Evolutionary conservation across 2,329 filamentous ascomycete genomes (phyloP).

Genomic region (Graphilbum sp.): DNA sequence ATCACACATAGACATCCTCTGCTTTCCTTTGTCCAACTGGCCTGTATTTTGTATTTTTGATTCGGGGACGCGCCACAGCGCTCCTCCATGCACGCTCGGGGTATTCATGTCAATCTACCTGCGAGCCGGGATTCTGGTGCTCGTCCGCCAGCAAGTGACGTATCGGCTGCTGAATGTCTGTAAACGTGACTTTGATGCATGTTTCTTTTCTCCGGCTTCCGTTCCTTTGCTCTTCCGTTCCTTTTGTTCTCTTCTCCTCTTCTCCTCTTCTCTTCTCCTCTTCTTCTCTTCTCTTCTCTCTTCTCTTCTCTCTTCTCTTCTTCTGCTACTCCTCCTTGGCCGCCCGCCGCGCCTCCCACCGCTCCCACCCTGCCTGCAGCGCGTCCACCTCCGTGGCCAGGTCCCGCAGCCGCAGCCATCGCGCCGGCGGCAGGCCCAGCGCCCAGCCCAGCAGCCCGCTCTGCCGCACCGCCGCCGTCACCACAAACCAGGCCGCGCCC

Average conservation of each 20-base stretch:
- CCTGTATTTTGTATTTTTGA: too few relatives aligned
- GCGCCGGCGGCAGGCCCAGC: constrained; percentile 47
- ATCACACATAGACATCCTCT: too few relatives aligned
- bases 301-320: not conserved
- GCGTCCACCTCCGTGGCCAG: constrained; percentile 77
- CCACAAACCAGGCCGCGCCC: constrained; percentile 62
- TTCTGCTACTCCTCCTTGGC: constrained; percentile 8
- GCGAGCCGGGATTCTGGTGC: too few relatives aligned
- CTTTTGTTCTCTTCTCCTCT: not conserved
- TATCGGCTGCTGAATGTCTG: too few relatives aligned
- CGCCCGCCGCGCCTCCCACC: constrained; percentile 51
- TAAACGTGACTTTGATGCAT: too few relatives aligned
- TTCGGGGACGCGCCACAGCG: too few relatives aligned
- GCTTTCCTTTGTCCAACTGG: too few relatives aligned
- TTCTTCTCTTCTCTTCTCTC: not conserved
- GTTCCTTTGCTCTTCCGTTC: not conserved
- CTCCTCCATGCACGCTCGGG: too few relatives aligned
- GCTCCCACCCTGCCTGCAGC: constrained; percentile 83
- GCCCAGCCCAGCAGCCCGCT: constrained; percentile 57
- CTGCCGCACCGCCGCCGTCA: constrained; percentile 49
- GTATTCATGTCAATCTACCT: too few relatives aligned
- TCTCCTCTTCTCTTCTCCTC: not conserved
- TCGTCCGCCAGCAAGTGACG: too few relatives aligned
- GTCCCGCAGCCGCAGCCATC: constrained; percentile 61
- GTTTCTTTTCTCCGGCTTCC: too few relatives aligned